Evolutionary conservation across 1,284 basidiomycete genomes (phyloP), one percentile per base, ranked within the genome.

Genomic region (Papiliotrema fonsecae): DNA sequence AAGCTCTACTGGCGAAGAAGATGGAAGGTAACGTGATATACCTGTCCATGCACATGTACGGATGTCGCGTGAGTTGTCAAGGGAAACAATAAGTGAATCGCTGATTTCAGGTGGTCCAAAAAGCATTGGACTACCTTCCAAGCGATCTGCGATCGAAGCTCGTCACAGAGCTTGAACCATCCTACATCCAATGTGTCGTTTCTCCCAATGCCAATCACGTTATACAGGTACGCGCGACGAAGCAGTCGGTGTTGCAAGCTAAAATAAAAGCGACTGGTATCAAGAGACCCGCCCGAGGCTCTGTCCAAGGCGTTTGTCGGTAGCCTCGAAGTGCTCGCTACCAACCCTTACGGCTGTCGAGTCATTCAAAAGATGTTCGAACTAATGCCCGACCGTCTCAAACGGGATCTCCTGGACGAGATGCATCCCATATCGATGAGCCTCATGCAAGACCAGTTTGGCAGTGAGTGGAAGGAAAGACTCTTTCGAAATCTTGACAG

Each of bases 161-260:
- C 57, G 84, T 91, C 35, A 80, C 78, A 51, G 91, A 94, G 73
- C 78, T 98, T 31, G 84, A 89, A 50, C 81, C 82, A 0, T 82
- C 89, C 61, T 82, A 96, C 25, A 77, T 97, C 53, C 82, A 83
- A 62, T 94, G 90, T 62, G 89, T 97, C 50, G 87, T 87, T 67
- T 90, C 97, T 61, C 83, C 87, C 26, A 96, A 97, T 62, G 92
- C 90, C 47, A 97, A 97, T 65, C 94, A 97, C 74, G 94, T 97
- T 30, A 71, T 79, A 37, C 78, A 79, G 61, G 69, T 70, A 24
- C 52, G 38, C 9, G 7, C 24, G 11, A 40, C 9, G 38, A 40
- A 10, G 13, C 7, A 24, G 19, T 6, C 38, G 10, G 19, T 24
- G 67, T 50, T n/a, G 10, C 34, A 13, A 19, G 16, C 21, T 26